Evolutionary conservation across 108 stramenopile species (phyloP), one percentile per base, ranked within the genome.

Genomic region (Nitzschia palea): DNA sequence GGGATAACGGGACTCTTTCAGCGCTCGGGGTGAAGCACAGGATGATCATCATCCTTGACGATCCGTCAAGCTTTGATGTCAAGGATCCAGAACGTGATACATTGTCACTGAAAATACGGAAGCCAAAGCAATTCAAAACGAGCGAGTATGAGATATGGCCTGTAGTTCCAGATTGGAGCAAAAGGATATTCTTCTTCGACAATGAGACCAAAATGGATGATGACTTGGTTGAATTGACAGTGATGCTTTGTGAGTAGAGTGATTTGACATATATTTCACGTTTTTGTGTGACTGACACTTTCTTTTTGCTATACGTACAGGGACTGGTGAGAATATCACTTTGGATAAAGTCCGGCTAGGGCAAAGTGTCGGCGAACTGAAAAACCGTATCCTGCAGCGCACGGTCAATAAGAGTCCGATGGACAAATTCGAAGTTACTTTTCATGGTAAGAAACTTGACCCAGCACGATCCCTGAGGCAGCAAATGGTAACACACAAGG

Each of bases 151-250:
- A 65, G 22, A 74, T 74, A 32, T 55, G 51, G 65, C 73, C 73
- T 14, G 65, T 74, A 6, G 44, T 65, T 18, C 65, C 73, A 27
- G 65, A 74, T 40, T 74, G 73, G 73, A 67, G 29, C 17, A 40
- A 52, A n/a, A 42, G 73, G 15, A 51, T 61, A 3, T 74, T 74
- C 50, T 65, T 74, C 47, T 74, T 74, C 48, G 73, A 74, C 51
- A 51, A 54, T 37, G 70, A 71, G 2, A 58, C 59, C 18, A 55
- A 9, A 1, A 20, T 55, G 0, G 65, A 66, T 55, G 65, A 66
- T 64, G 73, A 44, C 34, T 42, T 52, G 28, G 62, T 74, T 15
- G 51, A 64, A 44, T 42, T 74, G 8, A 61, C 59, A 2, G 47
- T 66, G 2, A 51, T 74, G 36, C 65, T 61, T 45, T 65, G n/a